Conservation (phyloP, 495 filamentous ascomycete genomes). For the Paragyromitra xinjiangensis region DNA sequence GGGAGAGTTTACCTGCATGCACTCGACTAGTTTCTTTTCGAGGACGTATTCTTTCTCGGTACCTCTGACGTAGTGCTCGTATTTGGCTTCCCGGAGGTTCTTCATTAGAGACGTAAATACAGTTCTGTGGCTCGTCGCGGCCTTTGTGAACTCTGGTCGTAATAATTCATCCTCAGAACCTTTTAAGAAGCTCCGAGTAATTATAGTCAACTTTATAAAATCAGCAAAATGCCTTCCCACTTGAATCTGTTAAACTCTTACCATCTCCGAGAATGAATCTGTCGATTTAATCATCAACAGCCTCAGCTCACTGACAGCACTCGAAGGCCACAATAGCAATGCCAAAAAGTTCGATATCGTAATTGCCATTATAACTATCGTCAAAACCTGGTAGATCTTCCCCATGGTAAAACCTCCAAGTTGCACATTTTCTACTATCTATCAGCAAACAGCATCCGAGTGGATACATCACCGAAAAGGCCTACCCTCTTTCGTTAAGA, state of each 20-base stretch:
- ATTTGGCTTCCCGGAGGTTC: constrained; percentile 85
- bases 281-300: constrained; percentile 78
- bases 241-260: constrained; percentile 1
- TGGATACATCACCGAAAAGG: background rate
- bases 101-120: constrained; percentile 78
- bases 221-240: constrained; percentile 15
- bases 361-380: constrained; percentile 90
- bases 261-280: constrained; percentile 78
- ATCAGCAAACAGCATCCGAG: background rate
- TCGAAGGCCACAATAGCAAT: constrained; percentile 80
- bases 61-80: constrained; percentile 86
- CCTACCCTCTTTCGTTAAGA: constrained; percentile 87
- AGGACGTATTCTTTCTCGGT: constrained; percentile 82
- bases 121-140: constrained; percentile 72
- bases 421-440: constrained; percentile 68
- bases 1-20: constrained; percentile 67
- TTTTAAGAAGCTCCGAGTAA: constrained; percentile 83
- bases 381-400: constrained; percentile 86
- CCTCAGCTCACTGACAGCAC: constrained; percentile 77
- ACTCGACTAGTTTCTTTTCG: constrained; percentile 81
- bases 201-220: constrained; percentile 68
- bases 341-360: constrained; percentile 77
- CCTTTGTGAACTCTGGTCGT: constrained; percentile 69
- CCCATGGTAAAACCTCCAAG: constrained; percentile 77
- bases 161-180: constrained; percentile 82